Conservation (phyloP, 2,329 filamentous ascomycete genomes). For the Pseudopithomyces chartarum region DNA sequence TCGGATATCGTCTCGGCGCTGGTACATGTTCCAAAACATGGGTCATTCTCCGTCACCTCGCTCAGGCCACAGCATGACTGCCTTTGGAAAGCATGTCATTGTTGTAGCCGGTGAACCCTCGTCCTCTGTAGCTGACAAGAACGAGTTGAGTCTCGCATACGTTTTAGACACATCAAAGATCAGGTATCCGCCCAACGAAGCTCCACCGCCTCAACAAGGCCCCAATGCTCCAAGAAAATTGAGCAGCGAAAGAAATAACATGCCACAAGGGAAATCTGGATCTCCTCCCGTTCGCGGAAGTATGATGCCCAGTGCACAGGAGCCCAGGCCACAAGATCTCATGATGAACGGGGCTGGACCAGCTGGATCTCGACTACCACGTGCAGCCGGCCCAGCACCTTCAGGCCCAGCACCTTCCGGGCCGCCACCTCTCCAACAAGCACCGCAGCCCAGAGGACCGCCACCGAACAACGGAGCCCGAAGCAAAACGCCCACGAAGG, state of each 20-base stretch:
- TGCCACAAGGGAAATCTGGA: slow-evolving; percentile 41
- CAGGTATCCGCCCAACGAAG: slow-evolving; percentile 82
- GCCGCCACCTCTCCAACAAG: slow-evolving; percentile 68
- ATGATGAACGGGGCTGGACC: slow-evolving; percentile 33
- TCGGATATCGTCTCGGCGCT: slow-evolving; percentile 79
- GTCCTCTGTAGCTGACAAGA: slow-evolving; percentile 77
- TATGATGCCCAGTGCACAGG: slow-evolving; percentile 38
- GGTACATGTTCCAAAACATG: slow-evolving; percentile 99
- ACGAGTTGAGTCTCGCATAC: slow-evolving; percentile 87
- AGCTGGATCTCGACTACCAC: slow-evolving; percentile 62
- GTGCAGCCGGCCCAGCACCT: slow-evolving; percentile 64
- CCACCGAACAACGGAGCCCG: slow-evolving; percentile 36
- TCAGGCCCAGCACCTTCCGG: slow-evolving; percentile 67
- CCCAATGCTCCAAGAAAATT: slow-evolving; percentile 48
- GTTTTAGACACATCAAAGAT: slow-evolving; percentile 95
- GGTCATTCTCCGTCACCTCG: slow-evolving; percentile 90
- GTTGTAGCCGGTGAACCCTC: slow-evolving; percentile 94
- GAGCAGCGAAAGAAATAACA: slow-evolving; percentile 53
- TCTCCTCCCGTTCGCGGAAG: slow-evolving; percentile 51
- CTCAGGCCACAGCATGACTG: slow-evolving; percentile 97
- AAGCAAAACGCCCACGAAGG: slow-evolving; percentile 59
- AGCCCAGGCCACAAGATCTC: slow-evolving; percentile 43
- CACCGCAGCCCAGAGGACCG: slow-evolving; percentile 60
- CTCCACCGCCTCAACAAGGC: slow-evolving; percentile 35
- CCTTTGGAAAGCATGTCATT: slow-evolving; percentile 88